These are phyloP conservation scores for Nepenthes alata DNA, from an alignment of 179 eudicot species.

Conservation along the genomic window DNA sequence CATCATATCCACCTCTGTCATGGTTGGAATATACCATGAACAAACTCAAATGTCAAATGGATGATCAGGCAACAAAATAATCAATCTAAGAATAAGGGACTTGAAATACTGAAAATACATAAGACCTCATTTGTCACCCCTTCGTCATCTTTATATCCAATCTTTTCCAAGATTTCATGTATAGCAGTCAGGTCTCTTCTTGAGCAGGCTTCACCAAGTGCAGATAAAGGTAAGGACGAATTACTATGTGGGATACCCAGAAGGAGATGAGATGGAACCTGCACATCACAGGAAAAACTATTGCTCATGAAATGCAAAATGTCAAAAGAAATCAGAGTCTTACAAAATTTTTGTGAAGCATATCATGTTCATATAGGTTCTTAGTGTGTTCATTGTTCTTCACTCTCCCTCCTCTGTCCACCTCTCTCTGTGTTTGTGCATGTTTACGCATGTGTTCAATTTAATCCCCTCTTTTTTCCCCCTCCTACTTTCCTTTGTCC, in stretches of 20 bases:
- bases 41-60: neutral
- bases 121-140: constrained; percentile 51
- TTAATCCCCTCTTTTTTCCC: too few species aligned
- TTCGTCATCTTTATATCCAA: constrained; percentile 62
- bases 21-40: neutral
- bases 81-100: too few species aligned
- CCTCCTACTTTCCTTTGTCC: too few species aligned
- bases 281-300: constrained; percentile 6
- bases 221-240: constrained; percentile 28
- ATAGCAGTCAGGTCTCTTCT: constrained; percentile 62
- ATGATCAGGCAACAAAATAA: neutral
- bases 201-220: constrained; percentile 48
- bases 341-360: neutral
- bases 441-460: too few species aligned
- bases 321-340: neutral
- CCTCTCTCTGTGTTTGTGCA: too few species aligned
- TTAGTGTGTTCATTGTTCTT: too few species aligned
- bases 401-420: too few species aligned
- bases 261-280: constrained; percentile 56
- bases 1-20: neutral
- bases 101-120: neutral
- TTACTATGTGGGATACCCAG: constrained; percentile 41
- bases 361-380: neutral
- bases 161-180: constrained; percentile 46
- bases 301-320: neutral